These are phyloP conservation scores for Lanmaoa rubissima DNA, from an alignment of 768 basidiomycete species.

Conservation along the genomic window DNA sequence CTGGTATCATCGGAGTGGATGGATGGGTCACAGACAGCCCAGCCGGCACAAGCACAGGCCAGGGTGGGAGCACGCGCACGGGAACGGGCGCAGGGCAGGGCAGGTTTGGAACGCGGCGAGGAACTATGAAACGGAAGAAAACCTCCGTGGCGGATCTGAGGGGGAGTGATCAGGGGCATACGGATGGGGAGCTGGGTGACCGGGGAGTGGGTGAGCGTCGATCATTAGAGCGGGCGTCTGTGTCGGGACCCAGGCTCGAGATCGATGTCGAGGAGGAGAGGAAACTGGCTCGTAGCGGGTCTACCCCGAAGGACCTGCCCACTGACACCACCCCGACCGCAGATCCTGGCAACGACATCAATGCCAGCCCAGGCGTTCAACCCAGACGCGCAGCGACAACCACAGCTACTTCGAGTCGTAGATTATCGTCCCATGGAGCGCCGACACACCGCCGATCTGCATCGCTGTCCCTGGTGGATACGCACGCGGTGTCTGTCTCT, in stretches of 20 bases:
- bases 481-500: not conserved
- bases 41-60: not conserved
- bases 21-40: conserved; percentile 23
- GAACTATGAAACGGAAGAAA: conserved; percentile 14
- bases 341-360: not conserved
- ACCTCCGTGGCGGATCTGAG: conserved; percentile 26
- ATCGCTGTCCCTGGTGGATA: conserved; percentile 9
- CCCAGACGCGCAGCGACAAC: conserved; percentile 7
- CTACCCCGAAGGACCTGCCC: not conserved
- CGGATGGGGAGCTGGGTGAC: conserved; percentile 24
- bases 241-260: not conserved
- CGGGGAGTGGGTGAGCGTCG: not conserved
- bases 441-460: conserved; percentile 15
- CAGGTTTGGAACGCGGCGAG: conserved; percentile 1
- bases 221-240: not conserved
- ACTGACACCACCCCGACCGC: not conserved
- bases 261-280: not conserved
- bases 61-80: not conserved
- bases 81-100: not conserved
- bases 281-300: not conserved
- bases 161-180: conserved; percentile 28
- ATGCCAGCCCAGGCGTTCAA: not conserved
- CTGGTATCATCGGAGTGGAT: not conserved
- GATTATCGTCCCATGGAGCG: not conserved
- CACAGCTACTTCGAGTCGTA: not conserved